Evolutionary conservation across 305 asterid species (phyloP), one percentile per base, ranked within the genome.

Genomic region (Fraxinus angustifolia): DNA sequence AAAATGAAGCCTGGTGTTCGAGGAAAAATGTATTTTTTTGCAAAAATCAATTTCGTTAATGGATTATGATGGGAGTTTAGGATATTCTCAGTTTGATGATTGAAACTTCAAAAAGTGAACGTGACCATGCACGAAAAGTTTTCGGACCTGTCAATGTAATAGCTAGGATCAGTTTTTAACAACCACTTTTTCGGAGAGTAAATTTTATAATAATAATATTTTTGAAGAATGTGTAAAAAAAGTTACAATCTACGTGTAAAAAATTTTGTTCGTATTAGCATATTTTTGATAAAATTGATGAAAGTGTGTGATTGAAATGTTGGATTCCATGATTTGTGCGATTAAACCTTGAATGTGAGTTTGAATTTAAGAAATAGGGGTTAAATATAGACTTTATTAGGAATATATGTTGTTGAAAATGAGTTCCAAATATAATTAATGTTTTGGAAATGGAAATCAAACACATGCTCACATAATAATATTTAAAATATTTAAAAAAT

Each of bases 71-170:
- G 36, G 34, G 36, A 8, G n/a, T 67, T 67, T 8, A 42, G 17
- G n/a, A 65, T 72, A 65, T 75, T 36, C 42, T 76, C 78, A 14
- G 72, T 67, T 81, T 34, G 70, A 75, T 81, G 76, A 74, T 80
- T 74, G 76, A 7, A 48, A 14, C 58, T 48, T 48, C n/a, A n/a
- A 81, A 75, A 31, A 42, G 34, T 0, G 31, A 60, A 23, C 12
- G 17, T 34, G 83, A 53, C 75, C 75, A 75, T 40, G 75, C 70
- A 71, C 71, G 38, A 71, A 42, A 70, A 4, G 53, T 6, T 70
- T 23, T 11, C 21, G 34, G 76, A 58, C 8, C 12, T 19, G 62
- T 53, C 26, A 53, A 53, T 3, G 17, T 48, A 48, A 48, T 48
- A 3, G 0, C 58, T 48, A 8, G 50, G 50, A 42, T 2, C 16